phyloP scores from a whole-genome alignment of 2,329 filamentous ascomycete species.

The Cercospora zeae-maydis region DNA sequence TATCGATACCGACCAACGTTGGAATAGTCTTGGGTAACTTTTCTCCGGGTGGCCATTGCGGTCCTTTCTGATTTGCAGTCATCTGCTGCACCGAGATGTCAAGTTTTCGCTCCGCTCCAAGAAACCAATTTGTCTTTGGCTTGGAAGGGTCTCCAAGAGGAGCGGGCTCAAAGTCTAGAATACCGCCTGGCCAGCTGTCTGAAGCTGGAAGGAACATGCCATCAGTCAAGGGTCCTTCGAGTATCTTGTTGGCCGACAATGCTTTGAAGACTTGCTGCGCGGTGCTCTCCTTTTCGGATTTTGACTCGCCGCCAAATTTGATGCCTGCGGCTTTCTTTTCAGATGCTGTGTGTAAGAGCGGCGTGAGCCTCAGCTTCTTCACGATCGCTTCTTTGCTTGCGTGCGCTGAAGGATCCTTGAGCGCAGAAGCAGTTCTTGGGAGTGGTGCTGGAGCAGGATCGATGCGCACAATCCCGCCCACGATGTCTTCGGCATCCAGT shows the following conservation, averaged over 20 bases:
- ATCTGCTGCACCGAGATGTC: constrained; percentile 72
- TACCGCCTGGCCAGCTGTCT: constrained; percentile 76
- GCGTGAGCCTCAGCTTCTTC: constrained; percentile 71
- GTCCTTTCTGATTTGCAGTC: constrained; percentile 59
- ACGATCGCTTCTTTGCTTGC: constrained; percentile 49
- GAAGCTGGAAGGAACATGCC: constrained; percentile 70
- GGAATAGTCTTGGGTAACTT: constrained; percentile 54
- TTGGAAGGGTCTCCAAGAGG: constrained; percentile 47
- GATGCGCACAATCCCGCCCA: constrained; percentile 82
- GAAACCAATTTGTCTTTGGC: constrained; percentile 60
- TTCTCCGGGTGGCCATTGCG: constrained; percentile 52
- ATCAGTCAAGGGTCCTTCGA: constrained; percentile 84
- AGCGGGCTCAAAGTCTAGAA: constrained; percentile 71
- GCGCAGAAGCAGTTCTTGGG: constrained; percentile 55
- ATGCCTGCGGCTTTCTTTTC: constrained; percentile 61
- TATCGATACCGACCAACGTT: constrained; percentile 78
- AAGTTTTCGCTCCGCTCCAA: constrained; percentile 71
- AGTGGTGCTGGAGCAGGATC: constrained; percentile 74
- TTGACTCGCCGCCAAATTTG: constrained; percentile 83
- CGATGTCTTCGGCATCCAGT: constrained; percentile 67
- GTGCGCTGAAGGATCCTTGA: constrained; percentile 38
- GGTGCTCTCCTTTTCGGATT: constrained; percentile 74
- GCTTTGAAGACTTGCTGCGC: constrained; percentile 63
- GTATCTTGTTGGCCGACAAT: constrained; percentile 66
- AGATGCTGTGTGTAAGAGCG: constrained; percentile 61